These are phyloP conservation scores for Penicillium verhagenii DNA, from an alignment of 495 filamentous ascomycete genomes.

Conservation along the genomic window DNA sequence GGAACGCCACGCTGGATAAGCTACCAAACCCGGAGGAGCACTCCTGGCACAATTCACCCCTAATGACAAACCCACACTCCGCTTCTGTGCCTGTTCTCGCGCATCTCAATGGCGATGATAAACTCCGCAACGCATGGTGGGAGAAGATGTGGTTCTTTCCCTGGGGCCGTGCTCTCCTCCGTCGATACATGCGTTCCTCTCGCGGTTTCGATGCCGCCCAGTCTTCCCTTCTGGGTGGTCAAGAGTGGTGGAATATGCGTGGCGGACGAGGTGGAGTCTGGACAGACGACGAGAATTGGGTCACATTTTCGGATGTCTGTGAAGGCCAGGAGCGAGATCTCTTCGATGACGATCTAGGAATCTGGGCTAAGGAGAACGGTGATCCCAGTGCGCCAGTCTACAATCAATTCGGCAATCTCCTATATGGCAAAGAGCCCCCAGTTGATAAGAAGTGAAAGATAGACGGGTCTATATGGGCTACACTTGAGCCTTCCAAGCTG, in stretches of 20 bases:
- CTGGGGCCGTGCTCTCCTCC: conserved; percentile 51
- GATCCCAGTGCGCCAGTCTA: conserved; percentile 58
- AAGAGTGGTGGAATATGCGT: conserved; percentile 53
- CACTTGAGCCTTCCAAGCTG: not conserved
- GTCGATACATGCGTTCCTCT: conserved; percentile 47
- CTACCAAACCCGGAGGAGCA: conserved; percentile 34
- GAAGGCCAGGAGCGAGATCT: conserved; percentile 47
- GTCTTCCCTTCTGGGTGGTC: conserved; percentile 46
- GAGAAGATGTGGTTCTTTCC: conserved; percentile 57
- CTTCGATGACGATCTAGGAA: conserved; percentile 46
- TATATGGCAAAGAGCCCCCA: conserved; percentile 35
- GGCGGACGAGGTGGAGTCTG: conserved; percentile 60
- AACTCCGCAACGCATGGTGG: conserved; percentile 49
- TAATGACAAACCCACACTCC: conserved; percentile 55
- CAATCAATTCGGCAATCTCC: conserved; percentile 41
- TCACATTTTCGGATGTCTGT: conserved; percentile 55
- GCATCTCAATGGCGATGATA: conserved; percentile 49
- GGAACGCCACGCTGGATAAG: conserved; percentile 43
- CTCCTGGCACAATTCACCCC: conserved; percentile 49
- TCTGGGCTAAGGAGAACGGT: conserved; percentile 60
- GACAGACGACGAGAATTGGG: conserved; percentile 55
- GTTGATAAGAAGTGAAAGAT: not conserved
- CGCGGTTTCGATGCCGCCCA: conserved; percentile 44
- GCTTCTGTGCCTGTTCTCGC: conserved; percentile 48
- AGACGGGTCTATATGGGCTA: not conserved